Conservation (phyloP, 192 early-diverging fungal genomes). For the Coemansia asiatica region DNA sequence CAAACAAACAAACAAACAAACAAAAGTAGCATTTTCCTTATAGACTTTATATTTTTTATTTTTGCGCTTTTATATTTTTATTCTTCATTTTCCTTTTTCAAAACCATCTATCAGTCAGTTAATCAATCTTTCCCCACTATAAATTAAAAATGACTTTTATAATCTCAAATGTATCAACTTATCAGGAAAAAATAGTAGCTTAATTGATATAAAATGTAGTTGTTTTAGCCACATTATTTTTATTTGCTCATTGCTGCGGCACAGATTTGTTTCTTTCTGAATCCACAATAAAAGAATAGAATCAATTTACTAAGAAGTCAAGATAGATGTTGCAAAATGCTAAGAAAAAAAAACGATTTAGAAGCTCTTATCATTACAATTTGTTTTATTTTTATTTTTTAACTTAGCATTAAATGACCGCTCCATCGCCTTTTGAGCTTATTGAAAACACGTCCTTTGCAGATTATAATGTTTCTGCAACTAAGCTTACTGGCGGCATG, state of each 20-base stretch:
- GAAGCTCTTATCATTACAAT: too few relatives aligned
- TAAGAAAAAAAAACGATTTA: too few relatives aligned
- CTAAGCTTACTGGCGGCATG: slow-evolving; percentile 31
- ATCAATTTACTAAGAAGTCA: too few relatives aligned
- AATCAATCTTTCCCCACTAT: neutral
- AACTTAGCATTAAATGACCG: neutral
- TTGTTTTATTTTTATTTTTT: neutral
- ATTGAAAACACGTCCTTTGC: slow-evolving; percentile 18
- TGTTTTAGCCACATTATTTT: neutral
- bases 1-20: too few relatives aligned
- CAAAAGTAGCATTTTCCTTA: neutral
- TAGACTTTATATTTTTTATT: slow-evolving; percentile 4
- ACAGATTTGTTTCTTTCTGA: too few relatives aligned
- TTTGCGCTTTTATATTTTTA: neutral
- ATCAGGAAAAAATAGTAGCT: too few relatives aligned
- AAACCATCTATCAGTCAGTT: neutral
- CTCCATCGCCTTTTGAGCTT: slow-evolving; percentile 25
- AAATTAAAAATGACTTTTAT: neutral
- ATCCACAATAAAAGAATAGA: too few relatives aligned
- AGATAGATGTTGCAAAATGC: too few relatives aligned
- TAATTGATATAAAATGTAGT: too few relatives aligned
- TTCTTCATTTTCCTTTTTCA: neutral
- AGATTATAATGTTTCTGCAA: slow-evolving; percentile 15
- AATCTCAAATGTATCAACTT: neutral
- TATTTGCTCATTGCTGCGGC: neutral